A percentile compares a stretch with the other conserved stretches of the same genome.
Conservation (phyloP, 129 eudicot genomes). For the Rutidosis leptorrhynchoides region DNA sequence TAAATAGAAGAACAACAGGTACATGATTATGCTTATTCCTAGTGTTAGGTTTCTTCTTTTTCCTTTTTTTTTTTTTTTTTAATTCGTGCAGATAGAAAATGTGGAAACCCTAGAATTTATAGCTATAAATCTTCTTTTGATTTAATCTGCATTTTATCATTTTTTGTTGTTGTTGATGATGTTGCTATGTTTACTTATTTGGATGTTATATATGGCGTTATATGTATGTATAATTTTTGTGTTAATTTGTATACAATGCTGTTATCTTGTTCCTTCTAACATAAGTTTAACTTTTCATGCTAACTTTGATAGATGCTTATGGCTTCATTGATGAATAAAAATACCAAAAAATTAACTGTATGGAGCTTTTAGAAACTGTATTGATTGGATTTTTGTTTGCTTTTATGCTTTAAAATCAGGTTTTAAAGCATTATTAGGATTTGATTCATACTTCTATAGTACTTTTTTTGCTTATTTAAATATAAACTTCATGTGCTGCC, state of each 20-base stretch:
- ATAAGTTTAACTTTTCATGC: background rate
- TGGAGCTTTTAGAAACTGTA: too few relatives aligned
- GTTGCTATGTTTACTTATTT: slow-evolving; percentile 1
- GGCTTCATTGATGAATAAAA: too few relatives aligned
- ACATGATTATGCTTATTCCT: background rate
- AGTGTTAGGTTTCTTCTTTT: slow-evolving; percentile 3
- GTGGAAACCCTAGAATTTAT: background rate
- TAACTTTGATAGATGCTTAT: background rate
- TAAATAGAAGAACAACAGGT: slow-evolving; percentile 1
- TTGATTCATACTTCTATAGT: background rate
- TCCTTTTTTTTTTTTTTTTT: slow-evolving; percentile 3
- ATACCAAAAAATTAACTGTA: too few relatives aligned
- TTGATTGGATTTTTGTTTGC: too few relatives aligned
- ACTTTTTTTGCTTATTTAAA: background rate
- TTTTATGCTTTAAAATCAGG: background rate
- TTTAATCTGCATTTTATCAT: background rate
- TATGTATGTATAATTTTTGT: too few relatives aligned
- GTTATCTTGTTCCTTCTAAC: too few relatives aligned
- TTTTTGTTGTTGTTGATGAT: background rate
- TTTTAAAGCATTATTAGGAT: background rate
- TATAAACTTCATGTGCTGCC: background rate
- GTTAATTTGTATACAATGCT: background rate
- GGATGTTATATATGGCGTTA: background rate
- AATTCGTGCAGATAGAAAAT: slow-evolving; percentile 1
- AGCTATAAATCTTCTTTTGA: too few relatives aligned